These are phyloP conservation scores for Agastache rugosa DNA, from an alignment of 257 asterid species.

Conservation along the genomic window DNA sequence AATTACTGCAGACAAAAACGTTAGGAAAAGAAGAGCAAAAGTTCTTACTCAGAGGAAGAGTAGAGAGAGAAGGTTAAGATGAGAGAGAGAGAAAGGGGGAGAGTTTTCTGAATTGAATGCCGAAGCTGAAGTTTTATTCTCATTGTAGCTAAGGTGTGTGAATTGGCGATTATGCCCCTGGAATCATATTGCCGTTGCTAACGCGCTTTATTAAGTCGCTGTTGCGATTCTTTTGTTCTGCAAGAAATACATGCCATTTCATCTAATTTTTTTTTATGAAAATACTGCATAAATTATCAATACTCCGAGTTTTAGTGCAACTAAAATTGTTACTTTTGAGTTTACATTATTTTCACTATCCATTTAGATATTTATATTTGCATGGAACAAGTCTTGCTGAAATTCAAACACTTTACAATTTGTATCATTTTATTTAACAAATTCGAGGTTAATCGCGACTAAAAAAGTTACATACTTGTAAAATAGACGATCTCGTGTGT, in stretches of 20 bases:
- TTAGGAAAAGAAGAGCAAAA: slow-evolving; percentile 23
- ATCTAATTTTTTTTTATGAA: not conserved
- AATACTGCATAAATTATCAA: not conserved
- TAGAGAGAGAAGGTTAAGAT: not conserved
- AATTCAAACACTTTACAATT: too few relatives aligned
- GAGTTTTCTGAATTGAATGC: slow-evolving; percentile 14
- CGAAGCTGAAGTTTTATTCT: slow-evolving; percentile 1
- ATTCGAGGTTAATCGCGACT: not conserved
- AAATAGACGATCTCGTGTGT: not conserved
- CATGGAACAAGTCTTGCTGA: too few relatives aligned
- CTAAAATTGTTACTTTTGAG: not conserved
- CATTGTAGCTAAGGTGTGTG: not conserved
- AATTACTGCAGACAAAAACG: slow-evolving; percentile 41
- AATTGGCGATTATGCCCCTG: slow-evolving; percentile 39
- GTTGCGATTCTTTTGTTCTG: not conserved
- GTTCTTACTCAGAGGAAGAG: not conserved
- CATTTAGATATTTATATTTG: too few relatives aligned
- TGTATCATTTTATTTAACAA: not conserved
- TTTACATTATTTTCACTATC: not conserved
- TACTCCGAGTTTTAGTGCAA: not conserved
- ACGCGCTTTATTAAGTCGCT: not conserved
- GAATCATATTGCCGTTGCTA: not conserved
- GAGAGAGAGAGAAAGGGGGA: not conserved
- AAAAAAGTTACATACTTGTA: too few relatives aligned
- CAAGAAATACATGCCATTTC: not conserved